Evolutionary conservation across 2,329 filamentous ascomycete genomes (phyloP).

Genomic region (Pleurostoma richardsiae): DNA sequence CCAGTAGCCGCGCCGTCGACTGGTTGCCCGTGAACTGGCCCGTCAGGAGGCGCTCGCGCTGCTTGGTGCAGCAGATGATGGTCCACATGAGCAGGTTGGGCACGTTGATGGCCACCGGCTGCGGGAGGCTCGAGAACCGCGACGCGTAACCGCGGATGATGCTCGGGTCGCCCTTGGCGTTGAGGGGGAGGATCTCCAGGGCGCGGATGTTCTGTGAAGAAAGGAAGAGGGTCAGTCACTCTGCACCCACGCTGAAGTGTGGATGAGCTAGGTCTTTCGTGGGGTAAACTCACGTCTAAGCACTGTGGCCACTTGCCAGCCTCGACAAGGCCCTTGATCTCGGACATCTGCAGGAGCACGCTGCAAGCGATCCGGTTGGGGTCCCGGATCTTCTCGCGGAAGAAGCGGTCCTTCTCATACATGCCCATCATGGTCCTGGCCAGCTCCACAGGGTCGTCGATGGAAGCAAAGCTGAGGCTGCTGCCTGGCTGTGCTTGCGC

Average conservation of each 20-base stretch:
- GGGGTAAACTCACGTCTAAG: slow-evolving; percentile 47
- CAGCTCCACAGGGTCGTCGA: slow-evolving; percentile 56
- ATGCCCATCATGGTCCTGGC: slow-evolving; percentile 58
- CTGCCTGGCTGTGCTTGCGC: slow-evolving; percentile 37
- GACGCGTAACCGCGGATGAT: slow-evolving; percentile 75
- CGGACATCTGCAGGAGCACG: slow-evolving; percentile 55
- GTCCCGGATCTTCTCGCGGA: slow-evolving; percentile 51
- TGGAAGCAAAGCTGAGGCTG: slow-evolving; percentile 56
- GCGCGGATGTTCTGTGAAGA: slow-evolving; percentile 57
- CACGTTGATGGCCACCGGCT: slow-evolving; percentile 81
- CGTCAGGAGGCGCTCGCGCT: slow-evolving; percentile 65
- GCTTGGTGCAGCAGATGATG: slow-evolving; percentile 76
- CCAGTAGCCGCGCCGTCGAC: slow-evolving; percentile 57
- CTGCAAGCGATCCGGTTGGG: slow-evolving; percentile 52
- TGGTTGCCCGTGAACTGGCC: slow-evolving; percentile 73
- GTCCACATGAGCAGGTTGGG: slow-evolving; percentile 93
- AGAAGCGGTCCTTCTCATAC: slow-evolving; percentile 58
- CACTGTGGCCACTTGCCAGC: slow-evolving; percentile 50
- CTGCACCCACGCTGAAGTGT: not conserved
- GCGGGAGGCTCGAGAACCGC: slow-evolving; percentile 72
- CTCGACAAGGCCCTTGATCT: slow-evolving; percentile 53
- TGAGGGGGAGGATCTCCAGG: slow-evolving; percentile 75
- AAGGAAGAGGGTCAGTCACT: slow-evolving; percentile 4
- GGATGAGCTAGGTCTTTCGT: not conserved
- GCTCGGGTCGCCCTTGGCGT: slow-evolving; percentile 68